Conservation (phyloP, 2,329 filamentous ascomycete species). For the Dryadomyces quercus-mongolicae region DNA sequence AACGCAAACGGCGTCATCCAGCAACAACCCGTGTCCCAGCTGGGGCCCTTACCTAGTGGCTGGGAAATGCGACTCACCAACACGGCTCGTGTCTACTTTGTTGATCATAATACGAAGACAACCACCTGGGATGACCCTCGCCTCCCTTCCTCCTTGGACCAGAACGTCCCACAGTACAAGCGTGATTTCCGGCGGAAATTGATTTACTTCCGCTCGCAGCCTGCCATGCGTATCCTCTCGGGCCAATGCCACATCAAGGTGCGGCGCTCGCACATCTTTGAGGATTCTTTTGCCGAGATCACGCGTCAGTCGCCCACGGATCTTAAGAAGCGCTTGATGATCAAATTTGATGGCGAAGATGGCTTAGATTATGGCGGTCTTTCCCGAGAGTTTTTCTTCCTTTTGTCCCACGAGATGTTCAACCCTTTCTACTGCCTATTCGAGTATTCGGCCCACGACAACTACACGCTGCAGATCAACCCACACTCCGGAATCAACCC, state of each 20-base stretch:
- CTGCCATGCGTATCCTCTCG: constrained; percentile 85
- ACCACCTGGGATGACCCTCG: constrained; percentile 98
- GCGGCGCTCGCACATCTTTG: constrained; percentile 90
- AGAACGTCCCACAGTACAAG: constrained; percentile 99
- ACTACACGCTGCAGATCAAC: constrained; percentile 99
- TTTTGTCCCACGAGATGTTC: constrained; percentile 99
- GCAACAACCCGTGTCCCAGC: constrained; percentile 92
- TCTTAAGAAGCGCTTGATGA: constrained; percentile 97
- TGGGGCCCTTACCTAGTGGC: constrained; percentile 87
- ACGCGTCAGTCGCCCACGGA: constrained; percentile 92
- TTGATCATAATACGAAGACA: constrained; percentile 98
- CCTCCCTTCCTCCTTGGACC: constrained; percentile 87
- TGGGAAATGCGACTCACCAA: constrained; percentile 99
- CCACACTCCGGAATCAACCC: constrained; percentile 98
- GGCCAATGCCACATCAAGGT: constrained; percentile 99
- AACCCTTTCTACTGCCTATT: constrained; percentile 99
- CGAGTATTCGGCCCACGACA: constrained; percentile 98
- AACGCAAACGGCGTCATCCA: constrained; percentile 79
- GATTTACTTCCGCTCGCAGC: constrained; percentile 98
- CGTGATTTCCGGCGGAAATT: constrained; percentile 95
- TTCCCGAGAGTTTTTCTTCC: constrained; percentile 98
- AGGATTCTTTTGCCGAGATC: constrained; percentile 97
- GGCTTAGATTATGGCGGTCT: constrained; percentile 96
- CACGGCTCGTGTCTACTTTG: constrained; percentile 95
- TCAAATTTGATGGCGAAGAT: constrained; percentile 98